These are phyloP conservation scores for Corniculantispora saksenae DNA, from an alignment of 2,329 filamentous ascomycete species.

Conservation along the genomic window DNA sequence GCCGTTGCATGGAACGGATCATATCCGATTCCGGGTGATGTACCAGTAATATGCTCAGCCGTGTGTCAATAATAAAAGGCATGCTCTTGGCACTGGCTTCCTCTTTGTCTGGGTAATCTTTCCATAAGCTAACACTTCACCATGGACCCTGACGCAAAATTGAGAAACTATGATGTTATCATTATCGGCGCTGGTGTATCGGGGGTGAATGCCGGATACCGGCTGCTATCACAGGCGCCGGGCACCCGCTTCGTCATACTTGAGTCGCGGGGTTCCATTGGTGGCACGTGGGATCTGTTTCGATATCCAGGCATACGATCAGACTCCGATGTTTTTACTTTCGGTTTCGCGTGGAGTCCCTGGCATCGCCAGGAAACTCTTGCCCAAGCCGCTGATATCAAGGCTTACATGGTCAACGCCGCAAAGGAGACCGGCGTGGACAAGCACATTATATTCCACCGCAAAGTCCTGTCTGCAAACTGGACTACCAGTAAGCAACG, in stretches of 20 bases:
- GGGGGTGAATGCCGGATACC: slow-evolving; percentile 74
- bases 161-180: slow-evolving; percentile 56
- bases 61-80: too few species aligned
- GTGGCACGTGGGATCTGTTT: slow-evolving; percentile 80
- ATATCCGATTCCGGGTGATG: too few species aligned
- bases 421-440: slow-evolving; percentile 54
- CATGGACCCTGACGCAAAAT: too few species aligned
- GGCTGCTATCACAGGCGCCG: slow-evolving; percentile 60
- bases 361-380: slow-evolving; percentile 59
- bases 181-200: slow-evolving; percentile 75
- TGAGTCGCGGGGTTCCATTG: slow-evolving; percentile 66
- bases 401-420: slow-evolving; percentile 54
- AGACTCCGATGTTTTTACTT: slow-evolving; percentile 62
- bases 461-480: slow-evolving; percentile 50
- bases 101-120: too few species aligned
- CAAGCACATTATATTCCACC: slow-evolving; percentile 53
- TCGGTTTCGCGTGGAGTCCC: slow-evolving; percentile 69
- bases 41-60: too few species aligned
- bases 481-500: slow-evolving; percentile 56
- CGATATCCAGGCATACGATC: slow-evolving; percentile 72
- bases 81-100: too few species aligned
- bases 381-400: slow-evolving; percentile 53
- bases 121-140: too few species aligned
- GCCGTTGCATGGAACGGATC: too few species aligned
- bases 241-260: slow-evolving; percentile 63